A percentile compares a stretch with the other conserved stretches of the same genome.
Conservation (phyloP, 352 stramenopile species). For the Hyaloperonospora arabidopsidis region DNA sequence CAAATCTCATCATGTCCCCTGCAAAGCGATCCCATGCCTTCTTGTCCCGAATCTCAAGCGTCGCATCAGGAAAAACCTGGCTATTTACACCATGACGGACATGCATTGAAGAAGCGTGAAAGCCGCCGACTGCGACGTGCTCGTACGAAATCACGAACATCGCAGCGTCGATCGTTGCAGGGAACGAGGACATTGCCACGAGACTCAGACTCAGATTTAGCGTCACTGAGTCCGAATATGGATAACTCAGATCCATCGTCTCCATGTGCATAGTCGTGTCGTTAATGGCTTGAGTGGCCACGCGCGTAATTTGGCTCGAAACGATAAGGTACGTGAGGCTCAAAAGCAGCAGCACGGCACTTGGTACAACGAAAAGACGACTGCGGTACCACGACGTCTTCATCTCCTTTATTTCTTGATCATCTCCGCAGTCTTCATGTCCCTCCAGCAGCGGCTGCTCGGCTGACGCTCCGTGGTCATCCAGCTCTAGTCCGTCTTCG, state of each 20-base stretch:
- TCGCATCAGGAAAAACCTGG: constrained; percentile 39
- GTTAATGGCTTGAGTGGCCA: constrained; percentile 52
- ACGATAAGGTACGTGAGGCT: constrained; percentile 35
- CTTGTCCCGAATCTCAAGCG: constrained; percentile 45
- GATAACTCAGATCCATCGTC: constrained; percentile 49
- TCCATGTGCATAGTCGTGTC: constrained; percentile 52
- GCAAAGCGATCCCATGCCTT: constrained; percentile 62
- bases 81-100: constrained; percentile 46
- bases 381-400: constrained; percentile 23
- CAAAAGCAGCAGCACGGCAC: constrained; percentile 21
- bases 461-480: constrained; percentile 22
- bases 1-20: constrained; percentile 48
- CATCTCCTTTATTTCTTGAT: background rate
- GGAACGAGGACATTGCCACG: constrained; percentile 42
- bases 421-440: constrained; percentile 4
- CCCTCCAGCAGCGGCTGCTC: constrained; percentile 27
- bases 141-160: constrained; percentile 48
- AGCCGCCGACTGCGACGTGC: constrained; percentile 32
- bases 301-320: constrained; percentile 42
- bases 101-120: constrained; percentile 40
- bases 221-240: constrained; percentile 23
- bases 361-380: constrained; percentile 12
- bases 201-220: constrained; percentile 50
- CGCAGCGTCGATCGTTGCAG: constrained; percentile 35
- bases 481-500: constrained; percentile 18